These are phyloP conservation scores for Penicillium egyptiacum DNA, from an alignment of 495 filamentous ascomycete genomes.

Conservation along the genomic window DNA sequence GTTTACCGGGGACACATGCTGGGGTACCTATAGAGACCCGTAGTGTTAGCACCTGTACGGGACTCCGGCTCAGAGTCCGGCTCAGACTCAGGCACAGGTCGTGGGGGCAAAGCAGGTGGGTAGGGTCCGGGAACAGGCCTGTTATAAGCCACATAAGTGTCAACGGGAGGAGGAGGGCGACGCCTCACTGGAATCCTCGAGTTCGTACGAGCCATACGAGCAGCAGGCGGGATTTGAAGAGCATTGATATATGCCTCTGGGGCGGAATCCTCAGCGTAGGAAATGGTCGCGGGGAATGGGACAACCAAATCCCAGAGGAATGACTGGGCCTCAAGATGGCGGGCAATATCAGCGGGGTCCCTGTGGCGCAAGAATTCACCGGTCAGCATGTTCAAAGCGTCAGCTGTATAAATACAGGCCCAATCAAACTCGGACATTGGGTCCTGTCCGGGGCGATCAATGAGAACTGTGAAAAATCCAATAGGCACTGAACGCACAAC, in stretches of 20 bases:
- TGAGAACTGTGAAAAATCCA: not conserved
- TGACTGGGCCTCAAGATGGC: not conserved
- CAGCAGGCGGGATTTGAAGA: not conserved
- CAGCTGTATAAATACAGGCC: not conserved
- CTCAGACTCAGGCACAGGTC: not conserved
- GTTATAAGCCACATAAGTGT: not conserved
- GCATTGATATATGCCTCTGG: not conserved
- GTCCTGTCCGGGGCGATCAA: not conserved
- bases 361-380: not conserved
- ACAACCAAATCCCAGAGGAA: not conserved
- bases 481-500: not conserved
- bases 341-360: not conserved
- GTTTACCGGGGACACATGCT: not conserved
- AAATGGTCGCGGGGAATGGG: not conserved
- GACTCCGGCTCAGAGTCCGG: not conserved
- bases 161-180: not conserved
- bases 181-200: not conserved
- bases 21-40: not conserved
- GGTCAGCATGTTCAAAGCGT: not conserved
- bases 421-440: constrained; percentile 5
- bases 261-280: not conserved
- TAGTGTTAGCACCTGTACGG: not conserved
- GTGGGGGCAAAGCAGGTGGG: not conserved
- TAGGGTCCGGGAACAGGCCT: not conserved
- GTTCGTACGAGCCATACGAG: not conserved